These are phyloP conservation scores for Tephrocybe rancida DNA, from an alignment of 768 basidiomycete species.

Conservation along the genomic window DNA sequence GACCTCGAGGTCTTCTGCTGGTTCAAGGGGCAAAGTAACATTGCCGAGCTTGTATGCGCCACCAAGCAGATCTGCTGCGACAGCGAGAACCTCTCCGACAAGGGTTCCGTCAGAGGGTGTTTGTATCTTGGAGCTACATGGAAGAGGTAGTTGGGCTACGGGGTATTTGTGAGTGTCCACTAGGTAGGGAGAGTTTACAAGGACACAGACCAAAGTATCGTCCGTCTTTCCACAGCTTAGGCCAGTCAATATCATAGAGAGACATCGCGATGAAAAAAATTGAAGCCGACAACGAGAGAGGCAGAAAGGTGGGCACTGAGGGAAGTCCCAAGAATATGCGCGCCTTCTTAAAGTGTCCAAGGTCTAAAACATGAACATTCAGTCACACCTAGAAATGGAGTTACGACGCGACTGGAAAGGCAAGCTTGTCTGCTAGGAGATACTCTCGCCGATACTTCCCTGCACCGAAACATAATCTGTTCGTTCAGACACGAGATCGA, in stretches of 20 bases:
- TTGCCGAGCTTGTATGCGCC: slow-evolving; percentile 11
- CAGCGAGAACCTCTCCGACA: slow-evolving; percentile 10
- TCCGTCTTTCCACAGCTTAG: slow-evolving; percentile 10
- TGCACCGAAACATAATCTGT: neutral
- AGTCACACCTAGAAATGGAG: neutral
- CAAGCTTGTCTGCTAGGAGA: neutral
- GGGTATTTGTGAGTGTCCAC: neutral
- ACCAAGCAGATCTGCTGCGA: slow-evolving; percentile 14
- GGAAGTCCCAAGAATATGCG: neutral
- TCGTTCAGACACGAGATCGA: neutral
- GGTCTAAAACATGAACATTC: no score
- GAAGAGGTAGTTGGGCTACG: slow-evolving; percentile 11
- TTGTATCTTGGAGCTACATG: neutral
- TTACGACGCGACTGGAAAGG: neutral
- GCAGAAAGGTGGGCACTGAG: neutral
- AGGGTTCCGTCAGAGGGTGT: slow-evolving; percentile 11
- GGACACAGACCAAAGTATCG: slow-evolving; percentile 15
- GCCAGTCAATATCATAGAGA: slow-evolving; percentile 6
- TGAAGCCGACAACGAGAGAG: neutral
- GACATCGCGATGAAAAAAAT: neutral
- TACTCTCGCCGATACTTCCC: neutral
- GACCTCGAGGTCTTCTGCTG: slow-evolving; percentile 12
- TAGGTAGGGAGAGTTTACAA: neutral
- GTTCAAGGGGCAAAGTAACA: neutral
- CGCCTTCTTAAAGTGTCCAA: no score